A percentile compares a stretch with the other conserved stretches of the same genome.
Conservation (phyloP, 139 green algal species). For the Astrephomene gubernaculifera region DNA sequence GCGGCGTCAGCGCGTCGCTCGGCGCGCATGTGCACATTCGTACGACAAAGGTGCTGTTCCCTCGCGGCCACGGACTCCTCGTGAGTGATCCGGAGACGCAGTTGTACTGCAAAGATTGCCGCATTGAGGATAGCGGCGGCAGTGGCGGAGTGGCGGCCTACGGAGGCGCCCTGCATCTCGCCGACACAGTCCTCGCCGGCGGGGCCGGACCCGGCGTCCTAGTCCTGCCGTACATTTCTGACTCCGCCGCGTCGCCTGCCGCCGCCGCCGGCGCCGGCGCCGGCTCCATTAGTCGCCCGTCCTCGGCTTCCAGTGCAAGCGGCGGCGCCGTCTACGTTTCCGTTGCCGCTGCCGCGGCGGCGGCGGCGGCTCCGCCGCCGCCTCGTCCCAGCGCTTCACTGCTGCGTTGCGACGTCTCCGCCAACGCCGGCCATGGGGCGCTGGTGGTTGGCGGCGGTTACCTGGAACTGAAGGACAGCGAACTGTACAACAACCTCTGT, state of each 20-base stretch:
- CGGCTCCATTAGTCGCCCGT: not conserved
- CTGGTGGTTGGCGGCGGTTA: not conserved
- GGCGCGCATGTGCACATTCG: not conserved
- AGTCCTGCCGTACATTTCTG: not conserved
- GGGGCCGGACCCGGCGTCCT: not conserved
- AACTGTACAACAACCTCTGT: slow-evolving; percentile 39
- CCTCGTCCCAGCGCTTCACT: not conserved
- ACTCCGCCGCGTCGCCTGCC: no score
- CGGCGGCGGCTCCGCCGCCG: not conserved
- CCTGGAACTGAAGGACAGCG: not conserved
- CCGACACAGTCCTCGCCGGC: not conserved
- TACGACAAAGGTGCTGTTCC: not conserved
- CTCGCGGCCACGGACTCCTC: not conserved
- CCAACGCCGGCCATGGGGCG: slow-evolving; percentile 29
- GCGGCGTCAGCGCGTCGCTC: not conserved
- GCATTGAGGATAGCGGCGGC: slow-evolving; percentile 14
- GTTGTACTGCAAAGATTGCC: not conserved
- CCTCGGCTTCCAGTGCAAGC: not conserved
- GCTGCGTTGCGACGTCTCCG: slow-evolving; percentile 13
- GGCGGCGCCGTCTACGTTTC: no score
- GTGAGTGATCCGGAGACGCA: not conserved
- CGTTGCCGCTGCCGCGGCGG: not conserved
- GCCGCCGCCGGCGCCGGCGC: not conserved
- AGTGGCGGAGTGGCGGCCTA: not conserved
- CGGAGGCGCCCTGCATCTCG: not conserved